These are phyloP conservation scores for Dothideomycetes sp. DNA, from an alignment of 2,329 filamentous ascomycete species.

Conservation along the genomic window DNA sequence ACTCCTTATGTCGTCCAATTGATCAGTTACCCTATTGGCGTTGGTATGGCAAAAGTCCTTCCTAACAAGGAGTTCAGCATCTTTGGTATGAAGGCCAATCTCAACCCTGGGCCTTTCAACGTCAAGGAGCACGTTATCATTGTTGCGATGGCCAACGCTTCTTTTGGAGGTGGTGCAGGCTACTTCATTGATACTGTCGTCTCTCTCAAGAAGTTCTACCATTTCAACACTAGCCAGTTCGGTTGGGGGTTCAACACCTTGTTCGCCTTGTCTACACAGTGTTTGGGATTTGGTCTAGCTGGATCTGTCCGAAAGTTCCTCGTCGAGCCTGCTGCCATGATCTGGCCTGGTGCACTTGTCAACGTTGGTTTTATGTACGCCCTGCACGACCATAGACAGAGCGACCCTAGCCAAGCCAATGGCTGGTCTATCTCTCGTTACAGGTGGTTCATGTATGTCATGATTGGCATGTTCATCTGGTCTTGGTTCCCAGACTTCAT, in stretches of 20 bases:
- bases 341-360: conserved; percentile 87
- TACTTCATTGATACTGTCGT: conserved; percentile 22
- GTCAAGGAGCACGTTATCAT: conserved; percentile 24
- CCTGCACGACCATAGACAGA: conserved; percentile 60
- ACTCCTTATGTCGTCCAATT: conserved; percentile 79
- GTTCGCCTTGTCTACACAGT: conserved; percentile 79
- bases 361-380: conserved; percentile 67
- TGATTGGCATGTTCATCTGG: conserved; percentile 61
- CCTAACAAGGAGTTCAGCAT: conserved; percentile 42
- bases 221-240: conserved; percentile 52
- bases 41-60: conserved; percentile 49
- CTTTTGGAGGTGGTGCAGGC: conserved; percentile 33
- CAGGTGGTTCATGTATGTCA: conserved; percentile 73
- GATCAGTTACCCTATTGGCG: conserved; percentile 72
- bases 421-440: conserved; percentile 76
- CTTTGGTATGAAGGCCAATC: conserved; percentile 50
- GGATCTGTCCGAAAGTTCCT: conserved; percentile 71
- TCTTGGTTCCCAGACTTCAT: conserved; percentile 78
- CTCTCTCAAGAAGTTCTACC: conserved; percentile 57
- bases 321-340: conserved; percentile 79
- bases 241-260: conserved; percentile 70
- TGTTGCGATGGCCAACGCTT: conserved; percentile 40
- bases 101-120: conserved; percentile 41
- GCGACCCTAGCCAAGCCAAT: conserved; percentile 55
- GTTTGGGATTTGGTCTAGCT: conserved; percentile 77